Evolutionary conservation across 163 green algal species (phyloP).

Genomic region (Picocystis sp.): DNA sequence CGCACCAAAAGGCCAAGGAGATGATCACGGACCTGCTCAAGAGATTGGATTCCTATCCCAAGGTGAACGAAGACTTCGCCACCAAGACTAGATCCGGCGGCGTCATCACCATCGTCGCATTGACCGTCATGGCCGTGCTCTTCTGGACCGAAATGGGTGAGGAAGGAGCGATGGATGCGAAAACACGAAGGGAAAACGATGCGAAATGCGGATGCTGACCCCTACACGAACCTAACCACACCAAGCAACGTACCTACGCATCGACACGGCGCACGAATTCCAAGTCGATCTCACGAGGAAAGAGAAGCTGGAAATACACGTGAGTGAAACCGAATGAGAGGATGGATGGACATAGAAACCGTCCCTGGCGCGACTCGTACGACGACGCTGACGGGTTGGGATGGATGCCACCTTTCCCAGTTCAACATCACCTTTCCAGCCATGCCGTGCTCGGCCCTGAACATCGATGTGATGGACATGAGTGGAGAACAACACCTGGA

Average conservation of each 20-base stretch:
- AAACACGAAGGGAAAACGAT: background rate
- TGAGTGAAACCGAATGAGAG: conserved; percentile 19
- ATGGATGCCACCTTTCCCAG: conserved; percentile 20
- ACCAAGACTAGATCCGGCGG: conserved; percentile 68
- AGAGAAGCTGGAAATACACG: conserved; percentile 71
- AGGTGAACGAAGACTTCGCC: conserved; percentile 74
- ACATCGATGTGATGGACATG: conserved; percentile 91
- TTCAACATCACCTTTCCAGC: conserved; percentile 76
- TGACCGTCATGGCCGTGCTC: conserved; percentile 70
- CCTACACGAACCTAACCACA: background rate
- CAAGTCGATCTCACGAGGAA: conserved; percentile 66
- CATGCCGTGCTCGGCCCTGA: conserved; percentile 75
- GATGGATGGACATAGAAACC: background rate
- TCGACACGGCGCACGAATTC: conserved; percentile 54
- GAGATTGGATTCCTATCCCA: no score
- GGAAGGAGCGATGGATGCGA: conserved; percentile 7
- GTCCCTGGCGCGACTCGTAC: background rate
- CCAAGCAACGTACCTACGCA: conserved; percentile 49
- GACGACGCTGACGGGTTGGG: no score
- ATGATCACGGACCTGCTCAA: no score
- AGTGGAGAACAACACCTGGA: conserved; percentile 83
- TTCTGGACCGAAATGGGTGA: conserved; percentile 80
- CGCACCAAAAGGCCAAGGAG: no score
- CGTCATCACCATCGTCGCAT: conserved; percentile 75
- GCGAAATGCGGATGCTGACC: background rate